Evolutionary conservation across 1,284 basidiomycete species (phyloP), one percentile per base, ranked within the genome.

Genomic region (Albatrellus sp.): DNA sequence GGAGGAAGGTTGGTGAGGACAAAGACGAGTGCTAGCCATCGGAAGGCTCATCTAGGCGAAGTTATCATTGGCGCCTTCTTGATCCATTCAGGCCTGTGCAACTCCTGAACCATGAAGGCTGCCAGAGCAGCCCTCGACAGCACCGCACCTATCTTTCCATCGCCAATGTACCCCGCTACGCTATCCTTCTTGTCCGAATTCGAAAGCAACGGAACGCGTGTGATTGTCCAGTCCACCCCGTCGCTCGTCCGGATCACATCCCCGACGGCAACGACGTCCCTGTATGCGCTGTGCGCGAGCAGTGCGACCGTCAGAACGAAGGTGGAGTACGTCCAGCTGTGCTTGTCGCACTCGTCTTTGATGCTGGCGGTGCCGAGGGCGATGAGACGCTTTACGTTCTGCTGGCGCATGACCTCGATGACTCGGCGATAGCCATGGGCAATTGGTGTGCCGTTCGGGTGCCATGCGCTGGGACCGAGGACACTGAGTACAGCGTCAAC

Each of bases 311-410:
- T 60, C 10, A 53, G 52, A 35, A 77, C 64, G 43, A 77, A 59
- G 1, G 63, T 49, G 7, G 61, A 56, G 56, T 74, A 80, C 14
- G 60, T 59, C 34, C 68, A 42, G 57, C 67, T 77, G 51, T 63
- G 72, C 50, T 69, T 70, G 61, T 84, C 82, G 44, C 67, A 58
- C 20, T 70, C 65, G 58, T 84, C 80, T 36, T 61, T 62, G 49
- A 77, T 77, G 43, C 77, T 80, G 5, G 74, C 60, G 0, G 82
- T 82, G 9, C 77, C 79, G 13, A 85, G 71, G 14, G 69, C 67
- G 43, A 85, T 69, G 52, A 85, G 65, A 3, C 81, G 73, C 42
- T 65, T 70, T 47, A 82, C 64, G 20, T 60, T 54, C 31, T 65
- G 61, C 31, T 64, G 56, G 40, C 65, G 61, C 78, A 84, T 81